These are phyloP conservation scores for Escallonia rubra DNA, from an alignment of 129 eudicot species.

Conservation along the genomic window DNA sequence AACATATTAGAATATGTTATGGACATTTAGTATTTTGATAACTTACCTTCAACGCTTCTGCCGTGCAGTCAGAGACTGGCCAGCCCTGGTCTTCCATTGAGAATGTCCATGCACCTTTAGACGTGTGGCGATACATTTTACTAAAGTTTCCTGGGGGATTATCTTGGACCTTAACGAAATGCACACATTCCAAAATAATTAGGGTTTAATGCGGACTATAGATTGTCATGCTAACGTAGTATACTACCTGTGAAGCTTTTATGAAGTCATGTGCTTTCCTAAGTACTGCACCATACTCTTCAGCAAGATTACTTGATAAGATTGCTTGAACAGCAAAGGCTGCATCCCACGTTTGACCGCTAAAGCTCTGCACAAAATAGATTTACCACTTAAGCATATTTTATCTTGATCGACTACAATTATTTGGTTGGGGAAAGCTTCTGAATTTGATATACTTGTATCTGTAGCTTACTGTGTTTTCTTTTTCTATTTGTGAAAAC, in stretches of 20 bases:
- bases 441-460: neutral
- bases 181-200: neutral
- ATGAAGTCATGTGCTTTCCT: slow-evolving; percentile 55
- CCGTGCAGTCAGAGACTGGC: slow-evolving; percentile 81
- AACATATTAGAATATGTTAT: too few relatives aligned
- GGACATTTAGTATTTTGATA: neutral
- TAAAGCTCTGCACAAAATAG: slow-evolving; percentile 29
- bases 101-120: slow-evolving; percentile 75
- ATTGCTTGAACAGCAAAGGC: slow-evolving; percentile 68
- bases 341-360: slow-evolving; percentile 66
- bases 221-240: too few relatives aligned
- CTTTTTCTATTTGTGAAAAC: too few relatives aligned
- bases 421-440: too few relatives aligned
- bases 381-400: neutral
- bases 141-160: slow-evolving; percentile 45
- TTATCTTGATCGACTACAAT: too few relatives aligned
- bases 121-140: slow-evolving; percentile 47
- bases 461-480: too few relatives aligned
- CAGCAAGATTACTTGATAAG: slow-evolving; percentile 33
- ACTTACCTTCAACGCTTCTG: slow-evolving; percentile 65
- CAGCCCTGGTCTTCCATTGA: slow-evolving; percentile 59
- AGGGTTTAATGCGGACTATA: too few relatives aligned
- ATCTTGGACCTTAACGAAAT: slow-evolving; percentile 34
- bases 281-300: slow-evolving; percentile 42
- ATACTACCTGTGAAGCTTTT: slow-evolving; percentile 59